Percentiles rank a stretch among this genome's conserved stretches.
Evolutionary conservation across 73 alveolate genomes (phyloP).

Genomic region (Stentor roeselii): DNA sequence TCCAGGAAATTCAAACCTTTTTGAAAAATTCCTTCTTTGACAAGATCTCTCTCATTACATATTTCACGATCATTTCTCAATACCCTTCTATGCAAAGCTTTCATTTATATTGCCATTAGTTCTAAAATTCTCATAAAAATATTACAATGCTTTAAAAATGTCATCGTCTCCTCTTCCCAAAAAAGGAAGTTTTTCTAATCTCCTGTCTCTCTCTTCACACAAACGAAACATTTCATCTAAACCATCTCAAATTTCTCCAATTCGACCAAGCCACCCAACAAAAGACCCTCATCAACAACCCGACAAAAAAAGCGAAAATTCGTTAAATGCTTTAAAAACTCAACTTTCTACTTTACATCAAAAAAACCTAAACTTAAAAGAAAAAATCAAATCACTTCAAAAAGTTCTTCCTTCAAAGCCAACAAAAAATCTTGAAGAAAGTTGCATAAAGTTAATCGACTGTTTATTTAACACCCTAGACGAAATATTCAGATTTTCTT

Average conservation of each 20-base stretch:
- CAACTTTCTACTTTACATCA: neutral
- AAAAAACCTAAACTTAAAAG: neutral
- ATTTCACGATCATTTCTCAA: no score
- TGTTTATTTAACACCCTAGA: neutral
- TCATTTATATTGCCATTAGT: no score
- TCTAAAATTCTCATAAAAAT: no score
- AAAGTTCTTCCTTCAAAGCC: neutral
- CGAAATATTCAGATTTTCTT: neutral
- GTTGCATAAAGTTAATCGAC: neutral
- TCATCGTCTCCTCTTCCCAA: neutral
- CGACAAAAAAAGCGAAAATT: neutral
- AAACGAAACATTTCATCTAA: neutral
- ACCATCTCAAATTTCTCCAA: neutral
- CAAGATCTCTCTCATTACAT: no score
- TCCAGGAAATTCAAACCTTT: no score
- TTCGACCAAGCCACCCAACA: neutral
- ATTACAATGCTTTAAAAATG: neutral
- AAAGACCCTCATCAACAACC: neutral
- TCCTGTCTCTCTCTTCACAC: neutral
- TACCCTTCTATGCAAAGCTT: no score
- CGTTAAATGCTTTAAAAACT: neutral
- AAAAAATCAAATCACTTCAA: neutral
- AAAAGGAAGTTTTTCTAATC: neutral
- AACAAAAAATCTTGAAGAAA: no score
- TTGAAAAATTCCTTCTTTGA: no score